Conservation (phyloP, 176 grass and related monocot species). For the Juncus inflexus region DNA sequence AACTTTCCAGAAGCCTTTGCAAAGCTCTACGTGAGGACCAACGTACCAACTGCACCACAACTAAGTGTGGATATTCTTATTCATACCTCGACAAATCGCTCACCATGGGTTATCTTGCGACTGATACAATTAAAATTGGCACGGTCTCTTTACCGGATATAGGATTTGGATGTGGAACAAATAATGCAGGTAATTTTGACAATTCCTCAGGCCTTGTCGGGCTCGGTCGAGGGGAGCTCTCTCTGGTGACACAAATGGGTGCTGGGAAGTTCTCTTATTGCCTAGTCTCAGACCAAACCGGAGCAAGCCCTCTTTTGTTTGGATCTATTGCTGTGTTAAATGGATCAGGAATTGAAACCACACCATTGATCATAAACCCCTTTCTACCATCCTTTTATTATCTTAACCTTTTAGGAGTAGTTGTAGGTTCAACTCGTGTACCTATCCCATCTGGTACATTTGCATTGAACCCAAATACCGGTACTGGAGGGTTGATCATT, state of each 20-base stretch:
- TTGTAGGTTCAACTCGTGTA: not conserved
- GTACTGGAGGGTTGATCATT: not conserved
- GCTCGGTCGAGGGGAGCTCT: constrained; percentile 21
- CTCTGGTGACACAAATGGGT: constrained; percentile 28
- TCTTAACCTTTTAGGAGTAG: constrained; percentile 6
- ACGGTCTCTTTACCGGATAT: not conserved
- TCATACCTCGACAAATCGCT: not conserved
- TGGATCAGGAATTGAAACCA: not conserved
- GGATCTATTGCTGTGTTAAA: not conserved
- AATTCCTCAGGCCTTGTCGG: constrained; percentile 29
- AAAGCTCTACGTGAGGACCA: not conserved
- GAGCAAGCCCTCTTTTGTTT: constrained; percentile 22
- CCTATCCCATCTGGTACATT: not conserved
- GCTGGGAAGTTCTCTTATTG: constrained; percentile 37
- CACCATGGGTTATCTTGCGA: constrained; percentile 11
- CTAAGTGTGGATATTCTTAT: constrained; percentile 17
- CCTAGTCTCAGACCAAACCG: constrained; percentile 20
- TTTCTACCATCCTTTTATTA: constrained; percentile 3
- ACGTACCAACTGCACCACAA: not conserved
- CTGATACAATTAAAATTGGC: constrained; percentile 22
- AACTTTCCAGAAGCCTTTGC: not conserved
- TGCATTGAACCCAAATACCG: constrained; percentile 8
- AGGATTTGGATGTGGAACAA: constrained; percentile 21
- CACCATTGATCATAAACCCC: constrained; percentile 1
- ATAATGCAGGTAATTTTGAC: constrained; percentile 1